phyloP scores from a whole-genome alignment of 73 alveolate genomes.

The Paramecium bursaria region DNA sequence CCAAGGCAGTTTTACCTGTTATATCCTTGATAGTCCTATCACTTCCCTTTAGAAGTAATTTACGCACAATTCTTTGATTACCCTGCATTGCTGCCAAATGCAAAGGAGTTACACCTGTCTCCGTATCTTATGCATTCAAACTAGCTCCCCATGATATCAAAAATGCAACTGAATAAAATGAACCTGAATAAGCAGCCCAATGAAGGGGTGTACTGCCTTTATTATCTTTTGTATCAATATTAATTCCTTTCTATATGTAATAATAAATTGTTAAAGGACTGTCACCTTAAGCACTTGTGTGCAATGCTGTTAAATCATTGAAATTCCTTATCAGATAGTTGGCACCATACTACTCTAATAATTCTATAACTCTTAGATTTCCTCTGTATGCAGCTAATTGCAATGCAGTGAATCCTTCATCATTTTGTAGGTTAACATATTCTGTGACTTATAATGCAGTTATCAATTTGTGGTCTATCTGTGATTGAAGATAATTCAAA shows the following conservation, averaged over 20 bases:
- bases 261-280: constrained; percentile 81
- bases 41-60: constrained; percentile 85
- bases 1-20: constrained; percentile 76
- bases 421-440: constrained; percentile 87
- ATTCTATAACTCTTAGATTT: constrained; percentile 67
- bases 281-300: constrained; percentile 95
- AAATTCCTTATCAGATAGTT: background rate
- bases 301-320: constrained; percentile 81
- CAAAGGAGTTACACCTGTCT: constrained; percentile 87
- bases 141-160: constrained; percentile 80
- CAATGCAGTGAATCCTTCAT: constrained; percentile 93
- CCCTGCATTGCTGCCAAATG: constrained; percentile 91
- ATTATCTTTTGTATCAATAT: constrained; percentile 76
- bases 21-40: constrained; percentile 77
- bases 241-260: constrained; percentile 74
- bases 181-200: constrained; percentile 96
- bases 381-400: constrained; percentile 96
- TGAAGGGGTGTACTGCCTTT: constrained; percentile 94
- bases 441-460: constrained; percentile 43
- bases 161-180: constrained; percentile 73
- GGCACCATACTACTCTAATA: constrained; percentile 34
- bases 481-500: constrained; percentile 27
- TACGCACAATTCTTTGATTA: constrained; percentile 83
- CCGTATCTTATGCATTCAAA: constrained; percentile 81
- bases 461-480: constrained; percentile 9